phyloP scores from a whole-genome alignment of 768 basidiomycete genomes.

The Phallus indusiatus region DNA sequence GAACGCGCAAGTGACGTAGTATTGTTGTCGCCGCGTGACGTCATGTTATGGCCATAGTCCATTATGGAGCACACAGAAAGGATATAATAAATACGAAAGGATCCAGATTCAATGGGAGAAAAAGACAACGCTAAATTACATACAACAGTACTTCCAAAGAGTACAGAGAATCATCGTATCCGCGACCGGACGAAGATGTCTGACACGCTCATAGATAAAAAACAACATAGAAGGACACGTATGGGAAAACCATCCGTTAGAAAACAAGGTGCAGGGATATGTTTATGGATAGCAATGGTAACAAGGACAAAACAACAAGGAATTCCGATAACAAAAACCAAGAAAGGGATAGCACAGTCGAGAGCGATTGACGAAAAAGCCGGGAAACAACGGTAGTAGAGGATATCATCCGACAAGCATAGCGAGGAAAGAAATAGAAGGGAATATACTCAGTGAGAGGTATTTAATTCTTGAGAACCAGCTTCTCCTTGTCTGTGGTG shows the following conservation, averaged over 20 bases:
- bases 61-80: background rate
- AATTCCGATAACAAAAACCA: background rate
- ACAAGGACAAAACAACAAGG: background rate
- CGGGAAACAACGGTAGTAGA: background rate
- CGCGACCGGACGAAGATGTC: background rate
- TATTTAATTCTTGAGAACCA: background rate
- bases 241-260: background rate
- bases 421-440: background rate
- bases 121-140: background rate
- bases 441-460: background rate
- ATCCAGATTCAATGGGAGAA: background rate
- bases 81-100: background rate
- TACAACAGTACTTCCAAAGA: background rate
- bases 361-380: background rate
- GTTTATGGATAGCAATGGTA: background rate
- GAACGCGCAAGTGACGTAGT: background rate
- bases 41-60: background rate
- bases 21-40: background rate
- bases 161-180: background rate
- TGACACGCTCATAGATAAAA: background rate
- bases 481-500: background rate
- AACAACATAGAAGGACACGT: background rate
- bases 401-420: background rate
- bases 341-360: background rate
- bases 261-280: background rate